phyloP scores from a whole-genome alignment of 148 eudicot species.

The Polygonum aviculare region DNA sequence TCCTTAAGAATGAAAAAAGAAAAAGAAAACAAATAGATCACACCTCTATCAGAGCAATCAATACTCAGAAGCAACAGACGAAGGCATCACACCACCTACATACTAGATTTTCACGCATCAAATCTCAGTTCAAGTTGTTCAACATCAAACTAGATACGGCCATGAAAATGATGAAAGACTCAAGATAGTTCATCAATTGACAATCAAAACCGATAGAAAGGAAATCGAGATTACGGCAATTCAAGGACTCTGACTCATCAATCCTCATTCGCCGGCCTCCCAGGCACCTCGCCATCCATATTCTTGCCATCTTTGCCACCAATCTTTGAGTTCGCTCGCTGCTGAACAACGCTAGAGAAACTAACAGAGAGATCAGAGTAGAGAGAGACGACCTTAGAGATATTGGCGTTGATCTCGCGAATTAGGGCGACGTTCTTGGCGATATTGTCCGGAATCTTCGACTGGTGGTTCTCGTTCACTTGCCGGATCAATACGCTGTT shows the following conservation, averaged over 20 bases:
- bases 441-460: slow-evolving; percentile 47
- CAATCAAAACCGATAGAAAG: background rate
- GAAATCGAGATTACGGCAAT: background rate
- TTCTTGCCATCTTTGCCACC: background rate
- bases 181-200: background rate
- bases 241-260: background rate
- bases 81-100: background rate
- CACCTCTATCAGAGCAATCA: background rate
- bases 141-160: background rate
- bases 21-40: background rate
- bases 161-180: background rate
- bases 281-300: background rate
- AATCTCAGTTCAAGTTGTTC: background rate
- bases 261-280: background rate
- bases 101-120: background rate
- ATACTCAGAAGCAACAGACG: background rate
- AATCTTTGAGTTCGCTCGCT: slow-evolving; percentile 28
- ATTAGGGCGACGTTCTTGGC: slow-evolving; percentile 47
- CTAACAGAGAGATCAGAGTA: slow-evolving; percentile 39
- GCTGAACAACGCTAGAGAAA: slow-evolving; percentile 33
- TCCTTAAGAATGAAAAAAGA: background rate
- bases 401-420: slow-evolving; percentile 51
- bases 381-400: slow-evolving; percentile 35
- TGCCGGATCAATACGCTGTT: slow-evolving; percentile 48
- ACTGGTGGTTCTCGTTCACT: slow-evolving; percentile 64